phyloP scores from a whole-genome alignment of 306 rosid species.

The Spatholobus suberectus region DNA sequence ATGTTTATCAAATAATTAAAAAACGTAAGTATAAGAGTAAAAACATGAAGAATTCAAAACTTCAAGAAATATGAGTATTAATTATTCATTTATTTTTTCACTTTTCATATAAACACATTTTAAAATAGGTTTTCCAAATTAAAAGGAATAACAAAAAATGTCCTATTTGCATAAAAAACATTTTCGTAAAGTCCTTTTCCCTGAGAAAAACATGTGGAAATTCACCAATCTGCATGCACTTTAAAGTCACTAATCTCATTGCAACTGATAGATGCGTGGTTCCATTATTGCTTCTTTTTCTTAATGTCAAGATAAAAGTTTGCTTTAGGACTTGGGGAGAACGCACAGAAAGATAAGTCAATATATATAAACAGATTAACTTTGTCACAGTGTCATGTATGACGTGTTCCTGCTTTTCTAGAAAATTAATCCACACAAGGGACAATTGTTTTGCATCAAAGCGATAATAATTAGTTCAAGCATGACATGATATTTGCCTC shows the following conservation, averaged over 20 bases:
- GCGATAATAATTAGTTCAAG: neutral
- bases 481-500: conserved; percentile 2
- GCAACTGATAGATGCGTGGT: neutral
- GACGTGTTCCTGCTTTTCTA: neutral
- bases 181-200: neutral
- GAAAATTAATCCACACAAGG: neutral
- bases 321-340: conserved; percentile 12
- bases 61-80: no score
- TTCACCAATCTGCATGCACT: neutral
- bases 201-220: neutral
- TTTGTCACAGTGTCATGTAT: neutral
- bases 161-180: neutral
- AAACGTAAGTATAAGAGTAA: no score
- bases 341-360: neutral
- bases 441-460: neutral
- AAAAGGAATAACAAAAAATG: neutral
- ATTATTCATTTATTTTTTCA: neutral
- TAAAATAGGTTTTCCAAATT: neutral
- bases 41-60: no score
- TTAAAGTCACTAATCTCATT: neutral
- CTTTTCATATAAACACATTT: neutral
- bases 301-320: conserved; percentile 12
- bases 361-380: neutral
- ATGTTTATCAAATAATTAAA: no score
- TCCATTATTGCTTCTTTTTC: neutral